Conservation (phyloP, 2,329 filamentous ascomycete species). For the Colletotrichum graminicola region DNA sequence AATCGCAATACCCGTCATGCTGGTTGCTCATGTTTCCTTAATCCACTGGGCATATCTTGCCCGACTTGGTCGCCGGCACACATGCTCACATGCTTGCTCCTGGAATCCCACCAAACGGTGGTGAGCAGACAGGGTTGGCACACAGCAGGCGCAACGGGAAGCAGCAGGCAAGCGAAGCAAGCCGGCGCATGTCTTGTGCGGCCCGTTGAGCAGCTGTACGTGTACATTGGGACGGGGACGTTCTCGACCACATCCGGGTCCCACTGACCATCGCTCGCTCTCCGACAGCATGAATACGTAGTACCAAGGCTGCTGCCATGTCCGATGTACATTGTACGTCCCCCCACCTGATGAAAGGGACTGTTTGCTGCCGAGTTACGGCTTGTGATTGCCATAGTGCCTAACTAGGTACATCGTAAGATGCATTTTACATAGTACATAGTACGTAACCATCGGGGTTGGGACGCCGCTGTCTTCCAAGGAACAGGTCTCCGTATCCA, state of each 20-base stretch:
- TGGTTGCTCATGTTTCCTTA: slow-evolving; percentile 7
- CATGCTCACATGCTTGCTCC: slow-evolving; percentile 22
- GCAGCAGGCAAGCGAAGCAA: too few species aligned
- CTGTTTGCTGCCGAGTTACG: neutral
- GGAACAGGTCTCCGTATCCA: neutral
- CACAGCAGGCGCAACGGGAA: too few species aligned
- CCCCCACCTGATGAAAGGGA: neutral
- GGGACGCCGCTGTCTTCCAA: neutral
- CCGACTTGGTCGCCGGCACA: slow-evolving; percentile 22
- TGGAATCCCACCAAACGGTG: neutral
- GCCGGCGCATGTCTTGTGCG: slow-evolving; percentile 24
- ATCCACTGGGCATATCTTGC: neutral
- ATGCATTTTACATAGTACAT: too few species aligned
- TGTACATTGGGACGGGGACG: slow-evolving; percentile 20
- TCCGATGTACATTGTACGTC: neutral
- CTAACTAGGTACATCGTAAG: neutral
- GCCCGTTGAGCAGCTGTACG: slow-evolving; percentile 23
- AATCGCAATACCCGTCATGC: slow-evolving; percentile 30
- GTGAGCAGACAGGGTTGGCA: slow-evolving; percentile 5
- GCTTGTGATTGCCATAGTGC: neutral
- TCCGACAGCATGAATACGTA: slow-evolving; percentile 7
- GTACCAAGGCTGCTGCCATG: slow-evolving; percentile 9
- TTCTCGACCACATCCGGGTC: slow-evolving; percentile 29
- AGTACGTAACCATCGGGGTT: neutral
- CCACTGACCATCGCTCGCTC: slow-evolving; percentile 35